Percentiles rank a stretch among this genome's conserved stretches.
Evolutionary conservation across 2,329 filamentous ascomycete genomes (phyloP).

Genomic region (Emydomyces testavorans): DNA sequence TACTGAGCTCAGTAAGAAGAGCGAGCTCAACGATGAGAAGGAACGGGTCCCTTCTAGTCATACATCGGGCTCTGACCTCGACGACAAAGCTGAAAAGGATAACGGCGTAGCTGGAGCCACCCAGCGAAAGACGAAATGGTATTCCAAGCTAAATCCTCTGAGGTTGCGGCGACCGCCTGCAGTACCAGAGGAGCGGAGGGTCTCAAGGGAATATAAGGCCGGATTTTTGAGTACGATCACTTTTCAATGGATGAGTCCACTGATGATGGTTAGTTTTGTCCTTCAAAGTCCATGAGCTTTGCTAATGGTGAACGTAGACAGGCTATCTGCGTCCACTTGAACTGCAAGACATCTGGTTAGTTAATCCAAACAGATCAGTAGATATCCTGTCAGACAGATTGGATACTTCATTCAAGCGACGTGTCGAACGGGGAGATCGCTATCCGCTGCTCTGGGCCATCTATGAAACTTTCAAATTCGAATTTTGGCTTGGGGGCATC

Average conservation of each 20-base stretch:
- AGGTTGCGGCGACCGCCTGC: slow-evolving; percentile 42
- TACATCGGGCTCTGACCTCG: background rate
- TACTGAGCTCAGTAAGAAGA: background rate
- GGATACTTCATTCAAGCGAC: slow-evolving; percentile 55
- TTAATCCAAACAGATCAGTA: slow-evolving; percentile 69
- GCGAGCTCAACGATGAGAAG: background rate
- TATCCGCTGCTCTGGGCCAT: slow-evolving; percentile 68
- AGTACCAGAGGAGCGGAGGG: slow-evolving; percentile 41
- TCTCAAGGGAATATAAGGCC: slow-evolving; percentile 61
- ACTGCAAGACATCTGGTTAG: slow-evolving; percentile 72
- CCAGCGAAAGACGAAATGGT: slow-evolving; percentile 25
- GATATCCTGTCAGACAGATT: slow-evolving; percentile 57
- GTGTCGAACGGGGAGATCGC: slow-evolving; percentile 56
- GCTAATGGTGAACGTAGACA: slow-evolving; percentile 38
- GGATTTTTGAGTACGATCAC: slow-evolving; percentile 62
- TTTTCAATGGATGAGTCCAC: slow-evolving; percentile 80
- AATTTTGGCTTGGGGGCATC: slow-evolving; percentile 74
- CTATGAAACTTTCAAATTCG: slow-evolving; percentile 72
- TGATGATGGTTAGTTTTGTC: slow-evolving; percentile 58
- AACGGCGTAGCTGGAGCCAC: slow-evolving; percentile 1
- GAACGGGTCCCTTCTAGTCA: background rate
- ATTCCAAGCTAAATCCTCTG: slow-evolving; percentile 34
- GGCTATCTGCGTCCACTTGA: slow-evolving; percentile 80
- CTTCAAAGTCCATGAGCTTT: slow-evolving; percentile 8
- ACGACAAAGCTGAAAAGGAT: background rate